Evolutionary conservation across 345 rosid genomes (phyloP), one percentile per base, ranked within the genome.

Genomic region (Pugionium dolabratum): DNA sequence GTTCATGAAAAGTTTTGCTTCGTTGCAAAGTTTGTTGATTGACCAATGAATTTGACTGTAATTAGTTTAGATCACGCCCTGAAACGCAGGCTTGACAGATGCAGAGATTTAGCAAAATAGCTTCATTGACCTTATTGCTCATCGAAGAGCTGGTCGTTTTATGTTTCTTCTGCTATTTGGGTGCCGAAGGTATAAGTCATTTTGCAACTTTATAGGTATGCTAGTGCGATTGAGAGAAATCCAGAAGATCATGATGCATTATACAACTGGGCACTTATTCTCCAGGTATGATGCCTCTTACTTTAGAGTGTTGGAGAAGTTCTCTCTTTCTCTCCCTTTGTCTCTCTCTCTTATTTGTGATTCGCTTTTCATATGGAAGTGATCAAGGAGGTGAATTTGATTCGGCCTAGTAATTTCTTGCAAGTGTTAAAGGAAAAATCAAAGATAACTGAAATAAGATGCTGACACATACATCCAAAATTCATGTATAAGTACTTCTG

Each of bases 191-290:
- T 56, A 7, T 60, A 4, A 49, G 63, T 45, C 32, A 34, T 46
- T 27, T 6, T 60, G 44, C 31, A 70, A 69, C 52, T 66, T 62
- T 81, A 67, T 76, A 90, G 99, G 88, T 90, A 94, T 75, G 97
- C 97, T 33, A 84, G 83, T 66, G 84, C 99, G 5, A 80, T 94
- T 34, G 88, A 86, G 72, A 84, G 93, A 73, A 88, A 94, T 69
- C 89, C 99, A 9, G 93, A 92, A 44, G 97, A 94, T 78, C 87
- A 88, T 79, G 99, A 94, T 77, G 96, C 99, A 9, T 68, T 94
- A 10, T 94, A 90, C 81, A 94, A 94, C 64, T 94, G 99, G 99
- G 99, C 96, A 35, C 81, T 94, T 85, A 92, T 94, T 79, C 97
- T 94, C 79, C 99, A 94, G 99, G 99, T 90, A 30, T 70, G 75